Base-by-base conservation (phyloP, 2,329 filamentous ascomycete species). In the Microsporum audouinii region DNA sequence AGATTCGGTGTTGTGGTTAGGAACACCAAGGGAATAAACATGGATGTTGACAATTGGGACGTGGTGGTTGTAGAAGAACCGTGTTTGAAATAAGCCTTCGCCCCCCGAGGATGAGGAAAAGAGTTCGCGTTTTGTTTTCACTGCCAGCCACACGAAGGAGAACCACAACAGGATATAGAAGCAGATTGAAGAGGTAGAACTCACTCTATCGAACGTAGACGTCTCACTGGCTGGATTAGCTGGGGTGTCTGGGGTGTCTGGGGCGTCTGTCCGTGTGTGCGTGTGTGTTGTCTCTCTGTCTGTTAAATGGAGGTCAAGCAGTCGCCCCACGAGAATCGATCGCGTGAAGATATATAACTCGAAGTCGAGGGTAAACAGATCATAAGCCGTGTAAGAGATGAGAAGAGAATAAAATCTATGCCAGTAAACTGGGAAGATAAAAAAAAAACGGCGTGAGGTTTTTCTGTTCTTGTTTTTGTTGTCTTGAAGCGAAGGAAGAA, bases 311-410 rank as follows among this genome's bases (percentile, higher is more conserved):
- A 29, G 49, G 49, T 34, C 27, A 17, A 29, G 5, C 49, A 53
- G 27, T 43, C 39, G 39, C 38, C 57, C 57, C 57, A 59, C 57
- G 57, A 59, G 43, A 57, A 59, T 39, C 47, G 47, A 63, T 57
- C 56, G 57, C 14, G 39, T 49, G 38, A 49, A 47, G 41, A 63
- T 53, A 63, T 51, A 45, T 17, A 59, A 51, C 17, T 49, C 43
- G 51, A 60, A 17, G 55, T n/a, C 12, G 55, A 38, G 17, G 38
- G 34, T 23, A 41, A 33, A 10, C 55, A 27, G 38, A 33, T 29
- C 33, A 38, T 57, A 27, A 14, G 55, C 55, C 55, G 33, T 23
- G 17, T 23, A 57, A 57, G 55, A 8, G 55, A 43, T 57, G 34
- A 38, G 31, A 29, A 57, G 33, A 39, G 43, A 57, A 43, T 43